These are phyloP conservation scores for Candida montana DNA, from an alignment of 805 yeast species.

Conservation along the genomic window DNA sequence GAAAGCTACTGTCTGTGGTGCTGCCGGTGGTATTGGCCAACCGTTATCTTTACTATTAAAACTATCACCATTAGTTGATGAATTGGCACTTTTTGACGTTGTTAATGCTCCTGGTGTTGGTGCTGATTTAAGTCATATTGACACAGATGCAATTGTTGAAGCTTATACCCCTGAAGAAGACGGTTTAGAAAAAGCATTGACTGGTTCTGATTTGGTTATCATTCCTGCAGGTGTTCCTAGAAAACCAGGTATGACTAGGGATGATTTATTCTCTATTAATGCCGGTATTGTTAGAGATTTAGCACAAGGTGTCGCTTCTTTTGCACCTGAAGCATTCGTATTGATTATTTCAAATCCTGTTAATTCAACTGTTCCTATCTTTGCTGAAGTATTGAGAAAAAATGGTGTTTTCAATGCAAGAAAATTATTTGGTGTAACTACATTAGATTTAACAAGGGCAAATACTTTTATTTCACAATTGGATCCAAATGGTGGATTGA, in stretches of 20 bases:
- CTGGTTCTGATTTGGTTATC: slow-evolving; percentile 78
- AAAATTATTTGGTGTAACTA: slow-evolving; percentile 79
- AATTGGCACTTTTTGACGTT: slow-evolving; percentile 66
- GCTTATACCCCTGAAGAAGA: slow-evolving; percentile 64
- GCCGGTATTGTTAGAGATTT: slow-evolving; percentile 77
- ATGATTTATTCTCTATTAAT: slow-evolving; percentile 77
- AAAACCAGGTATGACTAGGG: slow-evolving; percentile 88
- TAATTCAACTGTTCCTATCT: slow-evolving; percentile 80
- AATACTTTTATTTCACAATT: slow-evolving; percentile 42
- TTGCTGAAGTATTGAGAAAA: slow-evolving; percentile 69
- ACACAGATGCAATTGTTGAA: slow-evolving; percentile 62
- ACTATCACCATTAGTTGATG: slow-evolving; percentile 65
- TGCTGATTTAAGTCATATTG: slow-evolving; percentile 73
- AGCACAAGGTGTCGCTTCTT: slow-evolving; percentile 62
- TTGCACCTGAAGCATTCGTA: slow-evolving; percentile 63
- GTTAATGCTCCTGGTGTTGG: slow-evolving; percentile 79
- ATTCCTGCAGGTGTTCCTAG: slow-evolving; percentile 91
- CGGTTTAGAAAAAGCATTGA: slow-evolving; percentile 63
- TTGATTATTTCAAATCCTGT: slow-evolving; percentile 76
- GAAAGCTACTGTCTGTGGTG: slow-evolving; percentile 77
- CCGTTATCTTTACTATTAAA: slow-evolving; percentile 63
- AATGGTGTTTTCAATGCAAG: slow-evolving; percentile 70
- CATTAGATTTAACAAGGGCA: slow-evolving; percentile 73
- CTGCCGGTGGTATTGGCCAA: slow-evolving; percentile 83
- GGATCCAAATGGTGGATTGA: slow-evolving; percentile 10